Percentiles rank a stretch among this genome's conserved stretches.
These are phyloP conservation scores for Gynandropsis gynandra DNA, from an alignment of 345 rosid species.

Conservation along the genomic window DNA sequence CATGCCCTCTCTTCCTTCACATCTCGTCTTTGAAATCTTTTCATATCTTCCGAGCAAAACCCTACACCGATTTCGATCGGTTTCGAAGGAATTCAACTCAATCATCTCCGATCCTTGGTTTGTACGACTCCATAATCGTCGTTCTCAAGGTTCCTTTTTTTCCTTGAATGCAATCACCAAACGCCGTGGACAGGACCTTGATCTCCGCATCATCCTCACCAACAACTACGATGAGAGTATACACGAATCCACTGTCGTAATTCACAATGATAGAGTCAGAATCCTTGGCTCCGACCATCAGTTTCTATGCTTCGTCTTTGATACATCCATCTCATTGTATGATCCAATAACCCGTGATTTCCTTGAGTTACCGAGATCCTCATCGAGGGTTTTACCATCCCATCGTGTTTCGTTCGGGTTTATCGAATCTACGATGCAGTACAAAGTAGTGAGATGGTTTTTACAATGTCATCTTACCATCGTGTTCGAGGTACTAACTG, in stretches of 20 bases:
- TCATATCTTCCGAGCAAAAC: slow-evolving; percentile 17
- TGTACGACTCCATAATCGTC: slow-evolving; percentile 8
- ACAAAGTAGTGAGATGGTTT: slow-evolving; percentile 19
- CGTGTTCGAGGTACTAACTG: slow-evolving; percentile 21
- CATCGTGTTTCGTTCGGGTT: slow-evolving; percentile 19
- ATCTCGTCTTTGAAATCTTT: slow-evolving; percentile 15
- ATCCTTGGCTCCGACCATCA: slow-evolving; percentile 22
- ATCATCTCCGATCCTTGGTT: slow-evolving; percentile 13
- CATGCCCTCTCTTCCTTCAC: slow-evolving; percentile 11
- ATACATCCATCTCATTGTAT: slow-evolving; percentile 15
- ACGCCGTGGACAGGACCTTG: background rate
- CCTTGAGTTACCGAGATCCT: slow-evolving; percentile 14
- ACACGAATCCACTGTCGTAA: slow-evolving; percentile 13
- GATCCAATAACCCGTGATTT: slow-evolving; percentile 18
- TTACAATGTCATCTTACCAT: slow-evolving; percentile 12
- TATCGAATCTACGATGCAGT: slow-evolving; percentile 13
- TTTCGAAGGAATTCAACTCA: slow-evolving; percentile 20
- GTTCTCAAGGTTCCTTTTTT: slow-evolving; percentile 7
- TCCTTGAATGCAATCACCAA: slow-evolving; percentile 8
- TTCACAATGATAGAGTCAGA: slow-evolving; percentile 16
- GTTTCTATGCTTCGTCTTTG: slow-evolving; percentile 13
- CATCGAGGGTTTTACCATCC: background rate
- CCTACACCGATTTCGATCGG: slow-evolving; percentile 12
- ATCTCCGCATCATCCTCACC: slow-evolving; percentile 15
- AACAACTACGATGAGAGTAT: background rate